These are phyloP conservation scores for Eragrostis tef DNA, from an alignment of 202 grass and related monocot species.

Conservation along the genomic window DNA sequence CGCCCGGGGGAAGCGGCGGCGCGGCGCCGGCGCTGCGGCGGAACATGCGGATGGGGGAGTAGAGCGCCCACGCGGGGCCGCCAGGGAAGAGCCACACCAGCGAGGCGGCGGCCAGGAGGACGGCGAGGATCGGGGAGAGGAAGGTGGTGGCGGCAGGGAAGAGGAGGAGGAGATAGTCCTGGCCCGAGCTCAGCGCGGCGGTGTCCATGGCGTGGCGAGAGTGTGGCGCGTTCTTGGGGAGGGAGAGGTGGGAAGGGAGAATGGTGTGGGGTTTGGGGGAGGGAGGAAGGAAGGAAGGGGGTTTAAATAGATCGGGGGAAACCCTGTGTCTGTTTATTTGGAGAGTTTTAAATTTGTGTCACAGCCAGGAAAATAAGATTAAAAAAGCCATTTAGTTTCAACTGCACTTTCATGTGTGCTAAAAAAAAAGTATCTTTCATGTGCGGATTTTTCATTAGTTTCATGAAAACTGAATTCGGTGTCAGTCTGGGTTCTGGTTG, in stretches of 20 bases:
- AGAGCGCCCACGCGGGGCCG: slow-evolving; percentile 56
- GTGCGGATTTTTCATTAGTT: too few relatives aligned
- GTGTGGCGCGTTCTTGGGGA: not conserved
- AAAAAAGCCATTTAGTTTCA: too few relatives aligned
- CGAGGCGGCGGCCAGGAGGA: slow-evolving; percentile 30
- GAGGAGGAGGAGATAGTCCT: slow-evolving; percentile 46
- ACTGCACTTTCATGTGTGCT: too few relatives aligned
- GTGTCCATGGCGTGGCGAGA: slow-evolving; percentile 30
- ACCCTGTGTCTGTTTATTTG: too few relatives aligned
- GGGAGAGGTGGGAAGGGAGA: not conserved
- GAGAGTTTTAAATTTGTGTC: too few relatives aligned
- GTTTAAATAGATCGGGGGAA: not conserved
- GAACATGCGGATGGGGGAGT: slow-evolving; percentile 3
- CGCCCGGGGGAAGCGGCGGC: slow-evolving; percentile 35
- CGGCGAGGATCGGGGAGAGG: slow-evolving; percentile 48
- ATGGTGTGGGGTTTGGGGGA: not conserved
- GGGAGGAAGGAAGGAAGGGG: not conserved
- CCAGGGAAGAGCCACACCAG: slow-evolving; percentile 54
- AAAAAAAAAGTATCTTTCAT: too few relatives aligned
- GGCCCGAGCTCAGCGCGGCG: slow-evolving; percentile 12
- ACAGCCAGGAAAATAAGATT: too few relatives aligned
- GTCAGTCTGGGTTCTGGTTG: too few relatives aligned
- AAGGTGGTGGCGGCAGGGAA: slow-evolving; percentile 29
- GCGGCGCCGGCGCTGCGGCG: not conserved
- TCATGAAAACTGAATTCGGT: too few relatives aligned